Base-by-base conservation (phyloP, 148 eudicot species). In the Vaccinium vitisidaea region DNA sequence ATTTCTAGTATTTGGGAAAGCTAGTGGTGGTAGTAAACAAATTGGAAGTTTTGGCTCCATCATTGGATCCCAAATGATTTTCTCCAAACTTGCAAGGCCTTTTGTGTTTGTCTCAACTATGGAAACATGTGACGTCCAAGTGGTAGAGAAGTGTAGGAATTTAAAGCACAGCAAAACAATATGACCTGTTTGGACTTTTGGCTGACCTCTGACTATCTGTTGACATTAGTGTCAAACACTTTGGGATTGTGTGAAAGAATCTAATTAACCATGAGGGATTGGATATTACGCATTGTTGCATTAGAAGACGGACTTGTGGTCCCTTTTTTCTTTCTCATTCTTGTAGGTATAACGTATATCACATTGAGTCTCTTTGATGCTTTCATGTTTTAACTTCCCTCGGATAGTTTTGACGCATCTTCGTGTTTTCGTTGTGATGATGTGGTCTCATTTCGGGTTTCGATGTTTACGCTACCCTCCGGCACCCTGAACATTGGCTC, bases 301-400 rank as follows among this genome's bases (percentile, higher is more conserved):
- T 27, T 18, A 18, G 23, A 39, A 21, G 16, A 43, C 21, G 27
- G 4, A 21, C 80, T 27, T 15, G 71, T 56, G 30, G n/a, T 21
- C 78, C 52, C 79, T 16, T 76, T 76, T 75, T 46, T 75, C 48
- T 12, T 76, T 71, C 16, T 76, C 54, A 76, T 16, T 75, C 14
- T 2, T 18, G 78, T 46, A 18, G 58, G 80, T 1, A 23, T 50
- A 19, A 50, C 59, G 80, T 3, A 23, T 50, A 19, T 77, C 80
- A 49, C 36, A n/a, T n/a, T 36, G 27, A 75, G 27, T 75, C 39
- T 74, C 50, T 10, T 43, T 32, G 55, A 48, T 21, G 25, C 78
- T 18, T 48, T 61, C 69, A 61, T 6, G 8, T 6, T 61, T 46
- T 75, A 75, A 75, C 79, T 46, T 43, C 78, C 78, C 78, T 77